phyloP scores from a whole-genome alignment of 768 basidiomycete species.

The Xerocomellus amylosporus region DNA sequence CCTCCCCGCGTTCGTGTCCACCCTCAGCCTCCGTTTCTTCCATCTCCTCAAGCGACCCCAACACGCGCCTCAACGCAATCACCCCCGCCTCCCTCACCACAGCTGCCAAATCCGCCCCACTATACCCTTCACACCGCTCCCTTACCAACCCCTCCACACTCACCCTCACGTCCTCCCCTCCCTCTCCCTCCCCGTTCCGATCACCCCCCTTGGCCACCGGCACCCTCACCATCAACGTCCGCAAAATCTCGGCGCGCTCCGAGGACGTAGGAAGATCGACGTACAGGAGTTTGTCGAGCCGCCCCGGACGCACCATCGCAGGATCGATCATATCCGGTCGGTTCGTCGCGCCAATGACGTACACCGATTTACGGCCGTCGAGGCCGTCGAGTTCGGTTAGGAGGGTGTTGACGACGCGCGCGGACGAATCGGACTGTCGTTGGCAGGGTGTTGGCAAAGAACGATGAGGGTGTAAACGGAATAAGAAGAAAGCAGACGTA shows the following conservation, averaged over 20 bases:
- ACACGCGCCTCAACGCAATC: slow-evolving; percentile 63
- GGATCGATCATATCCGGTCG: slow-evolving; percentile 97
- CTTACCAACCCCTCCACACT: slow-evolving; percentile 48
- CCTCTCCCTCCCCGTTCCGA: not conserved
- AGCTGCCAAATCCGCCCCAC: slow-evolving; percentile 88
- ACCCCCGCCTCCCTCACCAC: slow-evolving; percentile 90
- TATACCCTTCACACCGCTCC: slow-evolving; percentile 78
- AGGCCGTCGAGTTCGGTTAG: slow-evolving; percentile 93
- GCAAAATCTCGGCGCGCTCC: slow-evolving; percentile 83
- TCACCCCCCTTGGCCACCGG: slow-evolving; percentile 43
- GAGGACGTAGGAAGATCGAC: slow-evolving; percentile 75
- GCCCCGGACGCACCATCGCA: slow-evolving; percentile 95
- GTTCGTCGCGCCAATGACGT: slow-evolving; percentile 94
- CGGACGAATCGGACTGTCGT: slow-evolving; percentile 78
- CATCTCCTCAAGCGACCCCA: slow-evolving; percentile 67
- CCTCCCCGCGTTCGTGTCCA: not conserved
- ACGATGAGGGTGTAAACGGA: not conserved
- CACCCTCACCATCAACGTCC: slow-evolving; percentile 68
- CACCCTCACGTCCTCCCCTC: slow-evolving; percentile 10
- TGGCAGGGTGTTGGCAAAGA: not conserved
- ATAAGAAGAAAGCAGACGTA: slow-evolving; percentile 34
- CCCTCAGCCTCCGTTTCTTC: slow-evolving; percentile 30
- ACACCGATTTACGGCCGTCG: slow-evolving; percentile 80
- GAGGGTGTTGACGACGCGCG: slow-evolving; percentile 87
- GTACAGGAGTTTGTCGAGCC: slow-evolving; percentile 91